These are phyloP conservation scores for Lachancea quebecensis DNA, from an alignment of 805 yeast genomes.

Conservation along the genomic window DNA sequence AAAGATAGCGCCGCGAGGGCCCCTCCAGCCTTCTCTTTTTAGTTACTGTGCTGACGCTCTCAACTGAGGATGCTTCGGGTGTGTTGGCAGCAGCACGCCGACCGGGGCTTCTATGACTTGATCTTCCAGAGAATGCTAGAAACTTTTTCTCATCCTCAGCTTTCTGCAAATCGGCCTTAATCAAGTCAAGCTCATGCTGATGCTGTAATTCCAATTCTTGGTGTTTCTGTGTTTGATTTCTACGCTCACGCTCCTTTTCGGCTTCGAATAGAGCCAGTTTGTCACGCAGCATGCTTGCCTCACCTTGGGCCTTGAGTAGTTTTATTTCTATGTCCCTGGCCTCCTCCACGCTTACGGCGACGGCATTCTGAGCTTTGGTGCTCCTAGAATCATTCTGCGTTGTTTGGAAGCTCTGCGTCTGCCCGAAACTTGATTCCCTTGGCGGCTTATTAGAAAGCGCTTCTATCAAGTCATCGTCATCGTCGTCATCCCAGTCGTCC, in stretches of 20 bases:
- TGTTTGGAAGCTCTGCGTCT: neutral
- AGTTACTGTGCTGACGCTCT: neutral
- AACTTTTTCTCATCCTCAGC: slow-evolving; percentile 53
- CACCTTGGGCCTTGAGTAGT: slow-evolving; percentile 62
- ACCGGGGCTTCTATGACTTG: slow-evolving; percentile 8
- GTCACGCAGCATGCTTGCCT: slow-evolving; percentile 67
- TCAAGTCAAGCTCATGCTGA: slow-evolving; percentile 32
- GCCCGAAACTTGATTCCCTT: slow-evolving; percentile 6
- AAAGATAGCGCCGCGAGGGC: slow-evolving; percentile 1
- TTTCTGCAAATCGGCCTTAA: slow-evolving; percentile 38
- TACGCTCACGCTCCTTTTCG: slow-evolving; percentile 36
- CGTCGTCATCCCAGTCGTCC: slow-evolving; percentile 7
- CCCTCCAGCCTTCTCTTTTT: slow-evolving; percentile 13
- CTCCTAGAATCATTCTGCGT: too few species aligned
- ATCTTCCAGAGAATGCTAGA: slow-evolving; percentile 41
- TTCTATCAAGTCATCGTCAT: slow-evolving; percentile 39
- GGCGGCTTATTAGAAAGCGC: slow-evolving; percentile 42
- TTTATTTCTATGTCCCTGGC: slow-evolving; percentile 14
- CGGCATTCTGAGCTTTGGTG: neutral
- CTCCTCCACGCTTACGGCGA: neutral
- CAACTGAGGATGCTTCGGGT: slow-evolving; percentile 5
- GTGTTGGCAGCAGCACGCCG: slow-evolving; percentile 8
- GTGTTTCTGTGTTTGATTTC: slow-evolving; percentile 22
- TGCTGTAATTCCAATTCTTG: slow-evolving; percentile 19
- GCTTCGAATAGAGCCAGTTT: slow-evolving; percentile 45